Evolutionary conservation across 108 stramenopile genomes (phyloP).

Genomic region (Discostella pseudostelligera): DNA sequence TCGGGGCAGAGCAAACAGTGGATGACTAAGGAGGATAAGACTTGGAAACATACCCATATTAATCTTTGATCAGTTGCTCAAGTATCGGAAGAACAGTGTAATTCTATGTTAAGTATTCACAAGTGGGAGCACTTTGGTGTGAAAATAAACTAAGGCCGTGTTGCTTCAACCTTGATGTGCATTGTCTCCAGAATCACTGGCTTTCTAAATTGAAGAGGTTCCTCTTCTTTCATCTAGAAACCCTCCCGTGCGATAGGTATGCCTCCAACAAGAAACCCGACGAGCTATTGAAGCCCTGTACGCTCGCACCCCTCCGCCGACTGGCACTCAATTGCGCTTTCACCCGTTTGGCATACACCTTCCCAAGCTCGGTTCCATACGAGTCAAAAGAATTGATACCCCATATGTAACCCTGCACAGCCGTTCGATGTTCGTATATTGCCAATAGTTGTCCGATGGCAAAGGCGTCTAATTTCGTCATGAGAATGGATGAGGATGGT

Average conservation of each 20-base stretch:
- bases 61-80: slow-evolving; percentile 8
- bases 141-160: background rate
- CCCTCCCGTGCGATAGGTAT: slow-evolving; percentile 69
- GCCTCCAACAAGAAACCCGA: slow-evolving; percentile 76
- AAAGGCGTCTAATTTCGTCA: slow-evolving; percentile 84
- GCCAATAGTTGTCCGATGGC: slow-evolving; percentile 92
- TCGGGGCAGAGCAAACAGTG: slow-evolving; percentile 9
- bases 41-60: slow-evolving; percentile 26
- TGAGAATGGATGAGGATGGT: slow-evolving; percentile 84
- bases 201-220: no score
- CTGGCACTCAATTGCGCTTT: slow-evolving; percentile 67
- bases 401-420: slow-evolving; percentile 98
- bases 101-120: background rate
- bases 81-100: background rate
- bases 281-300: slow-evolving; percentile 85
- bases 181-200: no score
- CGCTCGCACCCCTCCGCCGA: slow-evolving; percentile 74
- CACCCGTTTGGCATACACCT: slow-evolving; percentile 78
- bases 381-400: slow-evolving; percentile 98
- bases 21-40: slow-evolving; percentile 24
- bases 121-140: no score
- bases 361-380: slow-evolving; percentile 93
- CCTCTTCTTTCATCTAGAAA: slow-evolving; percentile 5
- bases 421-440: slow-evolving; percentile 97
- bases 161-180: background rate